phyloP scores from a whole-genome alignment of 1,284 basidiomycete species.

The Cutaneotrichosporon arboriforme region DNA sequence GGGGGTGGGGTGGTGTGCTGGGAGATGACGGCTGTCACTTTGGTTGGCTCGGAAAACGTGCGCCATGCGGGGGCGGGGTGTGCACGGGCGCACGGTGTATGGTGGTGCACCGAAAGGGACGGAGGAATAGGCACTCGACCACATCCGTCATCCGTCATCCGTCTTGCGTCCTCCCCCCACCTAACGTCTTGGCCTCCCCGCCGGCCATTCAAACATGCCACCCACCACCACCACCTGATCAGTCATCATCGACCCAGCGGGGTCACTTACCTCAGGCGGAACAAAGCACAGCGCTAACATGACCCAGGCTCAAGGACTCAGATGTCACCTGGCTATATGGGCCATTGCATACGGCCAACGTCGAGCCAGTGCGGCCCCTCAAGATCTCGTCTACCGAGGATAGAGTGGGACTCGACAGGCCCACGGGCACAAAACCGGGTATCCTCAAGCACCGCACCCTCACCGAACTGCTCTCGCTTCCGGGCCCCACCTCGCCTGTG shows the following conservation, averaged over 20 bases:
- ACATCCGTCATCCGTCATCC: neutral
- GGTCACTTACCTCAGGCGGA: slow-evolving; percentile 1
- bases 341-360: slow-evolving; percentile 78
- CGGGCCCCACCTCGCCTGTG: slow-evolving; percentile 53
- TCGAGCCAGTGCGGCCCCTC: slow-evolving; percentile 59
- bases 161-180: neutral
- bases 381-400: slow-evolving; percentile 54
- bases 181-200: neutral
- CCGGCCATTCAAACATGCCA: neutral
- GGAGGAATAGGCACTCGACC: slow-evolving; percentile 9
- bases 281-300: slow-evolving; percentile 1
- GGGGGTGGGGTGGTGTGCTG: neutral
- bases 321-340: slow-evolving; percentile 99
- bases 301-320: slow-evolving; percentile 89
- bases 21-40: too few relatives aligned
- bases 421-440: slow-evolving; percentile 60
- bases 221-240: neutral
- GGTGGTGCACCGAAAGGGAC: neutral
- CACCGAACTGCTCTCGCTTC: slow-evolving; percentile 69
- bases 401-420: slow-evolving; percentile 52
- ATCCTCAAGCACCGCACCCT: slow-evolving; percentile 96
- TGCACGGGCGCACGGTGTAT: neutral
- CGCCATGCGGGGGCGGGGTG: neutral
- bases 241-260: neutral
- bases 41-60: slow-evolving; percentile 5